Evolutionary conservation across 176 grass and related monocot genomes (phyloP), one percentile per base, ranked within the genome.

Genomic region (Raddia distichophylla): DNA sequence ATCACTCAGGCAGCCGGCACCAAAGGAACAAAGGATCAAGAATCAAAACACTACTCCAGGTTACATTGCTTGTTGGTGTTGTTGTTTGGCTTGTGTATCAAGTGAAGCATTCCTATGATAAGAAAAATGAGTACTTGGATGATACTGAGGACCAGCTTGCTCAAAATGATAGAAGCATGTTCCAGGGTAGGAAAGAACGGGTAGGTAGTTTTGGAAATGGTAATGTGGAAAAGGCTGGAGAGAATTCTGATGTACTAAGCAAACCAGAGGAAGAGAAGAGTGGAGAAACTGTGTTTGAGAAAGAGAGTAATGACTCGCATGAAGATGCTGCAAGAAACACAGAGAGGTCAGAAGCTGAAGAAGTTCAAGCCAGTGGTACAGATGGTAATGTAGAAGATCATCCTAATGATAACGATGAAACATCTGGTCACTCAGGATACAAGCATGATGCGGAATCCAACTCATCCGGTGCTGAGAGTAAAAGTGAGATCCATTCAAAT

Each of bases 11-110:
- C 60, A 87, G 83, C 73, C 92, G 89, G 27, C 56, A 89, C 62
- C 87, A 86, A 56, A 91, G 87, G 80, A 84, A 87, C 73, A 82
- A 67, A 88, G 89, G 86, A 64, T 87, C 92, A 71, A 94, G 80
- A 82, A 22, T 91, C 77, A 94, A 91, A 86, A 91, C 76, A 40
- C 22, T 81, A 52, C 69, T 94, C 45, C 87, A 94, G 69, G 86
- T 76, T 61, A 50, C 86, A 3, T 67, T 94, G 14, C 77, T 94
- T 91, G 58, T 89, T 47, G 83, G 58, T 83, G 80, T 91, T 47
- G 53, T 81, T 55, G 49, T 89, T 64, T 94, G 92, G 92, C 85
- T 91, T 85, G 44, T 82, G 18, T 89, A 91, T 83, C 89, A 87
- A 68, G 75, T 91, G 57, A 86, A 83, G 69, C 90, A 89, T 86